Percentiles rank a stretch among this genome's conserved stretches.
These are phyloP conservation scores for Betula pendula DNA, from an alignment of 306 rosid genomes.

Conservation along the genomic window DNA sequence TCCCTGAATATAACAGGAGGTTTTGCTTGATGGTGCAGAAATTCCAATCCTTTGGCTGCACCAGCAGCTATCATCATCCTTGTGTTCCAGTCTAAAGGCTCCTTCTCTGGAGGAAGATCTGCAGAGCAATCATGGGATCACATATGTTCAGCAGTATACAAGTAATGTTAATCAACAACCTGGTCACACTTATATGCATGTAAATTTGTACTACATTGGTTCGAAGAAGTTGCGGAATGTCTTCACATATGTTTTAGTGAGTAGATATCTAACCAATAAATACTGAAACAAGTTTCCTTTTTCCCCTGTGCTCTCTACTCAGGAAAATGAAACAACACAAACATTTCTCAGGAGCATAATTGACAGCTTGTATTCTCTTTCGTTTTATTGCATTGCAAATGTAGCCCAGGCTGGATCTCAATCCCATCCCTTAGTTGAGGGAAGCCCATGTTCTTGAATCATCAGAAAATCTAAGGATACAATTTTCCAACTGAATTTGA, in stretches of 20 bases:
- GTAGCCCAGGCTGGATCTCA: not conserved
- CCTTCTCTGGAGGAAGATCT: constrained; percentile 40
- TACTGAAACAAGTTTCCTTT: no score
- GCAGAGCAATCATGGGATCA: constrained; percentile 11
- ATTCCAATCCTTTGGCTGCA: constrained; percentile 70
- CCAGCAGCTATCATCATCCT: constrained; percentile 73
- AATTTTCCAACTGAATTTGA: no score
- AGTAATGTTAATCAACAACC: not conserved
- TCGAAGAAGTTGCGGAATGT: no score
- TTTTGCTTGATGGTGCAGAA: constrained; percentile 55
- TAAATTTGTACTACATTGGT: not conserved
- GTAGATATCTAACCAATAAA: no score
- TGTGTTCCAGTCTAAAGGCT: constrained; percentile 60
- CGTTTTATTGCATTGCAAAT: not conserved
- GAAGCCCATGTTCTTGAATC: no score
- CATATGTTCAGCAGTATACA: not conserved
- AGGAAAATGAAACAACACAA: no score
- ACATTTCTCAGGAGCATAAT: not conserved
- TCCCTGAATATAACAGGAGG: constrained; percentile 75
- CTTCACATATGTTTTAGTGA: no score
- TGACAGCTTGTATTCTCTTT: not conserved
- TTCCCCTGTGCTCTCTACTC: no score
- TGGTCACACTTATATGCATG: not conserved
- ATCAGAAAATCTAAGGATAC: no score
- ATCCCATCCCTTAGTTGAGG: not conserved